A percentile compares a stretch with the other conserved stretches of the same genome.
Evolutionary conservation across 2,329 filamentous ascomycete species (phyloP).

Genomic region (Arthrobotrys sinensis): DNA sequence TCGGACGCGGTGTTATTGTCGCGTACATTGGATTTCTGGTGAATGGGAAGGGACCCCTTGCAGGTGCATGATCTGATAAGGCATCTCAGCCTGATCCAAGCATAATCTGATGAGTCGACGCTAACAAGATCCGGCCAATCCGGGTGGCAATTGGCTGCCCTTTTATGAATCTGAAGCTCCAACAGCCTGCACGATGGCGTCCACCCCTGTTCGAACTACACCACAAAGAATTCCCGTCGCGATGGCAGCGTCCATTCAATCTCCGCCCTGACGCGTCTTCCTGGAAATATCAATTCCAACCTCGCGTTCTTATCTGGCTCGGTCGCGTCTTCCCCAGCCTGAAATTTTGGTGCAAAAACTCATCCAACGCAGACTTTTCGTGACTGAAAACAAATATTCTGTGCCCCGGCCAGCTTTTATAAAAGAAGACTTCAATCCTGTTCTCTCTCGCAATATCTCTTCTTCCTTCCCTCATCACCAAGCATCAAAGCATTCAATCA

Average conservation of each 20-base stretch:
- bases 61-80: constrained; percentile 50
- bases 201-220: background rate
- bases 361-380: constrained; percentile 35
- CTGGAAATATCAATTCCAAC: background rate
- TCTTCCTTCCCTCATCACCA: constrained; percentile 28
- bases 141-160: background rate
- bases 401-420: constrained; percentile 25
- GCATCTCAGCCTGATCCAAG: background rate
- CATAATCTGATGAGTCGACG: constrained; percentile 19
- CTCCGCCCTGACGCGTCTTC: constrained; percentile 16
- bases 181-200: constrained; percentile 25
- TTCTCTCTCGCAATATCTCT: constrained; percentile 5
- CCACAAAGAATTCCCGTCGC: constrained; percentile 22
- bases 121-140: background rate
- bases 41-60: constrained; percentile 2
- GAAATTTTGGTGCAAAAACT: background rate
- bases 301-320: background rate
- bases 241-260: constrained; percentile 35
- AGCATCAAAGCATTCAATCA: background rate
- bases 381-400: constrained; percentile 58
- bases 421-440: constrained; percentile 36
- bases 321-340: constrained; percentile 23
- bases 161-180: too few species aligned
- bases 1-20: constrained; percentile 5
- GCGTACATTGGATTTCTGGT: constrained; percentile 24